phyloP scores from a whole-genome alignment of 495 filamentous ascomycete genomes.

The Margaritispora aquatica region DNA sequence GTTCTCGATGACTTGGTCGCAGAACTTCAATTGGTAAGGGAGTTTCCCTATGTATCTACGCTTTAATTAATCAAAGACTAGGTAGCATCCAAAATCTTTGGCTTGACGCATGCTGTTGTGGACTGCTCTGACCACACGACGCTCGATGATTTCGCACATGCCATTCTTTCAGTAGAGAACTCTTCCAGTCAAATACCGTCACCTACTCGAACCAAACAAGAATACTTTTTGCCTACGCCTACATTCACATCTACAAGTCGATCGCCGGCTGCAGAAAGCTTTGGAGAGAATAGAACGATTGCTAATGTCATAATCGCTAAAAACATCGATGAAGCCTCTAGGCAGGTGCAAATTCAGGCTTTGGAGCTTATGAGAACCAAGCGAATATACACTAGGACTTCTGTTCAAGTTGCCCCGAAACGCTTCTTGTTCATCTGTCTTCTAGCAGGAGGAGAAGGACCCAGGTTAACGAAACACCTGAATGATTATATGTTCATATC shows the following conservation, averaged over 20 bases:
- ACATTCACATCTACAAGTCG: slow-evolving; percentile 17
- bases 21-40: slow-evolving; percentile 62
- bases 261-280: slow-evolving; percentile 21
- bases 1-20: slow-evolving; percentile 57
- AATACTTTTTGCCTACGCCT: slow-evolving; percentile 23
- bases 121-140: slow-evolving; percentile 66
- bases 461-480: slow-evolving; percentile 47
- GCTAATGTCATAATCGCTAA: slow-evolving; percentile 78
- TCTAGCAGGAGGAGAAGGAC: slow-evolving; percentile 40
- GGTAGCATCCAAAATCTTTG: slow-evolving; percentile 66
- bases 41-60: neutral
- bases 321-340: slow-evolving; percentile 63
- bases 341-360: slow-evolving; percentile 76
- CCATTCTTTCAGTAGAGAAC: slow-evolving; percentile 48
- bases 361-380: slow-evolving; percentile 83
- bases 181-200: slow-evolving; percentile 28
- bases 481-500: slow-evolving; percentile 86
- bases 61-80: slow-evolving; percentile 22
- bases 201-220: slow-evolving; percentile 28
- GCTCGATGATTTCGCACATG: slow-evolving; percentile 70
- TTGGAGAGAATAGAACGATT: slow-evolving; percentile 37
- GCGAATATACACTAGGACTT: slow-evolving; percentile 65
- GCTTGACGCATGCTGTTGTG: slow-evolving; percentile 57
- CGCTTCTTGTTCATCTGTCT: slow-evolving; percentile 78
- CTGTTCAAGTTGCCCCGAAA: slow-evolving; percentile 65